Evolutionary conservation across 2,329 filamentous ascomycete genomes (phyloP).

Genomic region (Fusarium sp.): DNA sequence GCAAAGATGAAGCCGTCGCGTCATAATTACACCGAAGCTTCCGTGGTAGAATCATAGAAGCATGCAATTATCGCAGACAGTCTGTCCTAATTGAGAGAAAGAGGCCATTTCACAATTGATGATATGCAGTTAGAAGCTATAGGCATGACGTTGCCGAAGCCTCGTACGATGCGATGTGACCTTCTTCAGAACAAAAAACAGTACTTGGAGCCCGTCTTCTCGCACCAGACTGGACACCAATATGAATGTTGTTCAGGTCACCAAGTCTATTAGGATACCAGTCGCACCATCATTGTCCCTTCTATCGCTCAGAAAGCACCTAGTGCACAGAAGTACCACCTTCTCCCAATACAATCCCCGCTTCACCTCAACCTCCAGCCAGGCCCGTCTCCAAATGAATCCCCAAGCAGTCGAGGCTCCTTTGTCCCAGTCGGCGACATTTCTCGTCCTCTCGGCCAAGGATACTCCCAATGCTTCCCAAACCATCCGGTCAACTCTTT

Average conservation of each 20-base stretch:
- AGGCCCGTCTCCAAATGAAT: conserved; percentile 20
- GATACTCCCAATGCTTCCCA: conserved; percentile 47
- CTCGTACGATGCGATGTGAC: neutral
- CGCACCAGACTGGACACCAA: neutral
- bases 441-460: conserved; percentile 58
- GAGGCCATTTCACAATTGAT: neutral
- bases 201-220: neutral
- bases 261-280: neutral
- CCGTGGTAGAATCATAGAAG: neutral
- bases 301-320: neutral
- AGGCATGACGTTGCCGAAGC: neutral
- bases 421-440: conserved; percentile 61
- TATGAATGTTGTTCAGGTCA: conserved; percentile 1
- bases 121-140: conserved; percentile 15
- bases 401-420: conserved; percentile 58
- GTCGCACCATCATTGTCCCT: neutral
- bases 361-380: neutral
- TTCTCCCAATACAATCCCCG: neutral
- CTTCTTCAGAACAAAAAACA: neutral
- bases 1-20: conserved; percentile 1
- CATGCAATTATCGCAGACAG: neutral
- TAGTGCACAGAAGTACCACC: neutral
- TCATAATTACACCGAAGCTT: conserved; percentile 12
- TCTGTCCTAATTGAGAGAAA: neutral
- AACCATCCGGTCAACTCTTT: conserved; percentile 55